Conservation (phyloP, 148 eudicot genomes). For the Talinum fruticosum region DNA sequence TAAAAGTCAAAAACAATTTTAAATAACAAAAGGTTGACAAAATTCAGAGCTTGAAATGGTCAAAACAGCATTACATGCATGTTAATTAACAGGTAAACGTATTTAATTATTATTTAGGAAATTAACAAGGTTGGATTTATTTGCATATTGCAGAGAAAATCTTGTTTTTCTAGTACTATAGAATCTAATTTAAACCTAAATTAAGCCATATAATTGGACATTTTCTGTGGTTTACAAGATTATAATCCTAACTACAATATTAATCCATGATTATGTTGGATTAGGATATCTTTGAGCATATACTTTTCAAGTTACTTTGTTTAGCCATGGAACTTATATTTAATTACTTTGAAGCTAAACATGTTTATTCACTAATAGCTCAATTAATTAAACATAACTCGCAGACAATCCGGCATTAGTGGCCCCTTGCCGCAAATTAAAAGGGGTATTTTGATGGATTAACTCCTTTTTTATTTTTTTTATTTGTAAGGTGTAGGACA, state of each 20-base stretch:
- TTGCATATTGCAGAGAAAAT: too few species aligned
- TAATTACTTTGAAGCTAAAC: neutral
- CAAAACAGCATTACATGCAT: neutral
- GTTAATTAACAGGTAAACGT: neutral
- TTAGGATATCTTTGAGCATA: neutral
- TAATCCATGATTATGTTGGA: neutral
- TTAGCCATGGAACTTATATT: conserved; percentile 4
- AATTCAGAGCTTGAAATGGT: too few species aligned
- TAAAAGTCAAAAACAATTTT: too few species aligned
- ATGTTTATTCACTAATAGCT: neutral
- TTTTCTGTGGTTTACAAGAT: neutral
- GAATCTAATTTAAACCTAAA: neutral
- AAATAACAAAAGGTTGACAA: neutral
- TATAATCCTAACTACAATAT: neutral
- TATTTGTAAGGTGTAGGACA: too few species aligned
- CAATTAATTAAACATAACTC: neutral
- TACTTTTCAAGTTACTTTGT: neutral
- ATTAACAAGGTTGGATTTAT: neutral
- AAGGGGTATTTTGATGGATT: too few species aligned
- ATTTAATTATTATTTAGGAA: neutral
- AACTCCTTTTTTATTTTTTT: too few species aligned
- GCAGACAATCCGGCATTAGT: neutral
- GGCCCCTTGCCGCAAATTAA: neutral
- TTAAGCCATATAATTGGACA: neutral
- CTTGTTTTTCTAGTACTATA: neutral